Evolutionary conservation across 495 filamentous ascomycete species (phyloP), one percentile per base, ranked within the genome.

Genomic region (Thermothielavioides terrestris): DNA sequence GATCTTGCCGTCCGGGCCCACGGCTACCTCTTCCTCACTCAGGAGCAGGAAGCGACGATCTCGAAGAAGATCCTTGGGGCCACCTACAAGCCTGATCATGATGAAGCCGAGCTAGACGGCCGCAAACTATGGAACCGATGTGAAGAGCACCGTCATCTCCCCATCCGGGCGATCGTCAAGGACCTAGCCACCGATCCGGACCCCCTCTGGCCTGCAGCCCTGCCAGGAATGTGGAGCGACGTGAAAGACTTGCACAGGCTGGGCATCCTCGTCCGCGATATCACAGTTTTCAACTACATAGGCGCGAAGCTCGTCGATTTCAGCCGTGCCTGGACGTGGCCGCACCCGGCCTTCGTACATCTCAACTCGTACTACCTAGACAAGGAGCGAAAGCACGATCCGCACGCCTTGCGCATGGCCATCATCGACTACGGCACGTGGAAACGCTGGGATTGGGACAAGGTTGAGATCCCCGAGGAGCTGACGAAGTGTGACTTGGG

Each of bases 161-260:
- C 53, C 12, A 25, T 60, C 25, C 53, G 42, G 3, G 53, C 45
- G 10, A 50, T 60, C 25, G 53, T 54, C 25, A 60, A 60, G 27
- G 51, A 56, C 12, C 31, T 53, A 0, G 30, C 21, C 4, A 22
- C 32, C 3, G 17, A 32, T 3, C 0, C n/a, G 1, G 11, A 35
- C 11, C n/a, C 20, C 7, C 51, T 53, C 41, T 25, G 18, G 7
- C 21, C 27, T 1, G 30, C 27, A 9, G 27, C 54, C 6, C 8
- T 57, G 11, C 17, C 11, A 5, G 10, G 20, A 0, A n/a, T 60
- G 39, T 49, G 43, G 46, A 23, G 7, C 1, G 50, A 60, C 38
- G 17, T 57, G 1, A 21, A 54, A 18, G 28, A 41, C 8, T 23
- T 60, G 5, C 50, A 54, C 27, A 20, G 28, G 6, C 17, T 60